Conservation (phyloP, 129 eudicot genomes). For the Chrysanthemum lavandulifolium region DNA sequence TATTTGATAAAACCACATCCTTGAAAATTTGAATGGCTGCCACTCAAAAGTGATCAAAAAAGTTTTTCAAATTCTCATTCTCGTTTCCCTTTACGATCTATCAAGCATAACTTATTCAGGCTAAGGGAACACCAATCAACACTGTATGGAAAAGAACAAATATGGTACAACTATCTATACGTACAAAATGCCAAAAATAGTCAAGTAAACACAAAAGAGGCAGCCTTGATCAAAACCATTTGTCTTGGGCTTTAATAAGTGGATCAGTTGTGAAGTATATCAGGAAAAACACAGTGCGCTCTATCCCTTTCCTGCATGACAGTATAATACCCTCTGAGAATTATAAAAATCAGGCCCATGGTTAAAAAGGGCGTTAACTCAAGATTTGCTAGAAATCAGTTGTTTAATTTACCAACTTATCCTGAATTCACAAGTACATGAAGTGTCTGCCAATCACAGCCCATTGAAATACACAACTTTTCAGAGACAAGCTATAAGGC, state of each 20-base stretch:
- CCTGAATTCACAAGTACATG: no score
- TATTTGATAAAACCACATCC: no score
- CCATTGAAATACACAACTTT: neutral
- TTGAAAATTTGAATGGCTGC: neutral
- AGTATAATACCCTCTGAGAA: neutral
- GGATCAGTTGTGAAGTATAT: conserved; percentile 6
- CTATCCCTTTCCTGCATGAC: conserved; percentile 24
- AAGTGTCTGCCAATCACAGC: neutral
- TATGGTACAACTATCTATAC: conserved; percentile 10
- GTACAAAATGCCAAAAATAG: conserved; percentile 5
- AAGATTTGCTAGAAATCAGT: neutral
- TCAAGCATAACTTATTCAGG: conserved; percentile 9
- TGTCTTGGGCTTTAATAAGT: conserved; percentile 10
- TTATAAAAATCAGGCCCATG: neutral
- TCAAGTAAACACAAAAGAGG: conserved; percentile 20
- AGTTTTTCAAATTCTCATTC: neutral
- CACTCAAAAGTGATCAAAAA: conserved; percentile 10
- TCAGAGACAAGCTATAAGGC: neutral
- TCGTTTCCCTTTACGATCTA: conserved; percentile 7
- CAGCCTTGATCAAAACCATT: neutral
- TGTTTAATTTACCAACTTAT: no score
- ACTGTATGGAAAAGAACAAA: neutral
- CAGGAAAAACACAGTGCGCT: neutral
- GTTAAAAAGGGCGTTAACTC: neutral
- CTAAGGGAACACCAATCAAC: neutral